Evolutionary conservation across 441 rosid genomes (phyloP).

Genomic region (Gossypium lobatum): DNA sequence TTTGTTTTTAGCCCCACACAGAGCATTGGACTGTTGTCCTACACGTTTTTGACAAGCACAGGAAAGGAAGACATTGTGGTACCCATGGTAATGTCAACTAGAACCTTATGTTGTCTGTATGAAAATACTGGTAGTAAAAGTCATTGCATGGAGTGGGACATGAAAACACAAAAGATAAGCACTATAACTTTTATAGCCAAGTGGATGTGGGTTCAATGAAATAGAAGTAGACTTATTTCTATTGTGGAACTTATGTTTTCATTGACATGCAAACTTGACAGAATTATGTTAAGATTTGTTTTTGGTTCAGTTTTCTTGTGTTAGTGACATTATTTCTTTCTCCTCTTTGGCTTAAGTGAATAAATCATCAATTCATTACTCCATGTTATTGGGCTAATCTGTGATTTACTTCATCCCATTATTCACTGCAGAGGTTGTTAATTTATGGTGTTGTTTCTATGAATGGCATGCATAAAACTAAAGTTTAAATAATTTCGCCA

Average conservation of each 20-base stretch:
- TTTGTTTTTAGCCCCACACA: constrained; percentile 56
- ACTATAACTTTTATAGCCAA: background rate
- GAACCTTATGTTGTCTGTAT: background rate
- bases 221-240: background rate
- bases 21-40: constrained; percentile 90
- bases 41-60: constrained; percentile 80
- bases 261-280: background rate
- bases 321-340: background rate
- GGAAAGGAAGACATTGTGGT: constrained; percentile 95
- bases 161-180: background rate
- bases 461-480: background rate
- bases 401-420: background rate
- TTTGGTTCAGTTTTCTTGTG: background rate
- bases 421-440: background rate
- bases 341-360: background rate
- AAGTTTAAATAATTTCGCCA: background rate
- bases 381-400: background rate
- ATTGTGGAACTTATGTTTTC: background rate
- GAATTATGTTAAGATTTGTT: background rate
- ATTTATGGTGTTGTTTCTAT: background rate
- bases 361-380: background rate
- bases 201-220: background rate
- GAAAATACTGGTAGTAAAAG: background rate
- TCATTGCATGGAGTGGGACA: background rate
- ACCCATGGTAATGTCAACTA: constrained; percentile 66